Evolutionary conservation across 192 early-diverging fungal genomes (phyloP), one percentile per base, ranked within the genome.

Genomic region (Podila horticola): DNA sequence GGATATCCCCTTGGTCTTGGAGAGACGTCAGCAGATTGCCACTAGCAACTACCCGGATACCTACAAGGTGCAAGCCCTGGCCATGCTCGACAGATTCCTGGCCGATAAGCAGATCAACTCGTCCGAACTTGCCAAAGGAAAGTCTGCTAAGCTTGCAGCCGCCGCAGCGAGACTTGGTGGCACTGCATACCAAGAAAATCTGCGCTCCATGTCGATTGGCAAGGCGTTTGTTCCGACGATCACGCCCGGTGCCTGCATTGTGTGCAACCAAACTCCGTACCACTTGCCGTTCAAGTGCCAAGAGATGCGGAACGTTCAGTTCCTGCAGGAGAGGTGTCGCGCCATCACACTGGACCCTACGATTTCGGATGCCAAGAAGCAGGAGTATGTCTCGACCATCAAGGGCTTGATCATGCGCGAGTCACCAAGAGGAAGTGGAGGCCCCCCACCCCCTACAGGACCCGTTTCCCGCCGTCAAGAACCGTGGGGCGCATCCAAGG

Each of bases 181-280:
- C 11, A 38, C 77, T 11, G 77, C 77, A 3, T 81, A 81, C 49
- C 77, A 81, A 34, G 77, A 81, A 28, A 81, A 31, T 36, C 48
- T 81, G n/a, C 71, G 77, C 17, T 68, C 77, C 41, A 73, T 81
- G 71, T 81, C 77, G 29, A 81, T 81, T 49, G 77, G 77, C 22
- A 81, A 73, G 36, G 70, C 77, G 0, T 81, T 69, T 73, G 77
- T 81, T 11, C 77, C 77, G 24, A 81, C 77, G 1, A 81, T 81
- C 9, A 81, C 71, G 2, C 77, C 77, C 29, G 77, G 77, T 22
- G 71, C 71, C 10, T 81, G 77, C 55, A 81, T 81, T 66, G 77
- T 81, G 1, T 81, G 77, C 26, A 81, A 81, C 38, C 70, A 81
- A 49, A 41, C 30, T 7, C 77, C 77, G 13, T 81, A 81, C 34